phyloP scores from a whole-genome alignment of 139 green algal species.

The Chlamydomonas applanata region DNA sequence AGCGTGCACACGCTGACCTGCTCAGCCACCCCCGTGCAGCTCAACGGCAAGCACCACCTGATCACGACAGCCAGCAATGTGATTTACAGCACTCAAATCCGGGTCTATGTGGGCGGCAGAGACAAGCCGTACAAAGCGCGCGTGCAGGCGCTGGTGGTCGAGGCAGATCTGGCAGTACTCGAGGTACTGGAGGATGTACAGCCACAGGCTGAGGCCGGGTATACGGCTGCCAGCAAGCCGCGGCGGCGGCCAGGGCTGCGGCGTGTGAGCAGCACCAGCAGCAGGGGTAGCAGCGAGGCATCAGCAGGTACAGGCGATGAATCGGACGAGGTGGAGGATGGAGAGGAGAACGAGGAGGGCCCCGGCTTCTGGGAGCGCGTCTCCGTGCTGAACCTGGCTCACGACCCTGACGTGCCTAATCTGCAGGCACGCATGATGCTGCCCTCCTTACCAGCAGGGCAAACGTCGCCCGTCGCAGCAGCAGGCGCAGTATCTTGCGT shows the following conservation, averaged over 20 bases:
- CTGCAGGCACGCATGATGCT: too few species aligned
- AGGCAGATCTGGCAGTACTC: constrained; percentile 33
- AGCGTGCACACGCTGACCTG: neutral
- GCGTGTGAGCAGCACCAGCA: too few species aligned
- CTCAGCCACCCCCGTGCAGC: constrained; percentile 19
- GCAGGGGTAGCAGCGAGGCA: too few species aligned
- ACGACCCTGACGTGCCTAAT: too few species aligned
- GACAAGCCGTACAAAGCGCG: constrained; percentile 24
- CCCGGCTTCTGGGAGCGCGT: neutral
- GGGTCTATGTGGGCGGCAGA: constrained; percentile 17
- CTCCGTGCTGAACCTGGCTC: too few species aligned
- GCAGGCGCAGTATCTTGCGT: constrained; percentile 12
- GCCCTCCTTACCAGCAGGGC: too few species aligned
- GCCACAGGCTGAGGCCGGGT: too few species aligned
- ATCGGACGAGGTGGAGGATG: neutral
- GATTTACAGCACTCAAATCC: constrained; percentile 24
- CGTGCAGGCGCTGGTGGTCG: constrained; percentile 23
- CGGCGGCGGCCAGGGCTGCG: too few species aligned
- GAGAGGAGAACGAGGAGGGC: constrained; percentile 4
- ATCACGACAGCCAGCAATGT: constrained; percentile 28
- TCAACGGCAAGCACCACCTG: constrained; percentile 23
- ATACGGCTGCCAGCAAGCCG: neutral
- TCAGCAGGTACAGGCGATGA: too few species aligned
- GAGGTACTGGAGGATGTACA: neutral
- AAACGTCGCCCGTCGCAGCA: neutral